These are phyloP conservation scores for Monosporozyma servazzii DNA, from an alignment of 805 yeast genomes.

Conservation along the genomic window DNA sequence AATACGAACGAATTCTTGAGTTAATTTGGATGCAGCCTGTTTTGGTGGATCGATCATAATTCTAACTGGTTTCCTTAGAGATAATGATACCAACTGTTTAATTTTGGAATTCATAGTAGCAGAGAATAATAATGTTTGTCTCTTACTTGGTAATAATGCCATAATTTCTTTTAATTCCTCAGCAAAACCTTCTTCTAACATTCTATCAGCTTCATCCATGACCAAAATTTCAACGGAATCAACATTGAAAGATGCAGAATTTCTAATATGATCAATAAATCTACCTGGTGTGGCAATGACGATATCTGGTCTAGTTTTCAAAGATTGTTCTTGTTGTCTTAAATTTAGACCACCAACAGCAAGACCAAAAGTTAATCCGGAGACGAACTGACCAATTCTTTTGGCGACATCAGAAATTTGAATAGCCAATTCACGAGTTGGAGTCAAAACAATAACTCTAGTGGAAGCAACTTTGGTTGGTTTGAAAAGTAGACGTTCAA, in stretches of 20 bases:
- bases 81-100: slow-evolving; percentile 76
- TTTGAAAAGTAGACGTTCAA: slow-evolving; percentile 83
- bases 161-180: slow-evolving; percentile 87
- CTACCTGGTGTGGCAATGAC: slow-evolving; percentile 99
- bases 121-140: slow-evolving; percentile 90
- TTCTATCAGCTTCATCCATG: slow-evolving; percentile 96
- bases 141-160: slow-evolving; percentile 74
- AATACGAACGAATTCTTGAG: slow-evolving; percentile 90
- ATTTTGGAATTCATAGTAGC: slow-evolving; percentile 97
- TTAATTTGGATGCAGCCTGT: slow-evolving; percentile 81
- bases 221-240: slow-evolving; percentile 88
- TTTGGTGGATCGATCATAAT: slow-evolving; percentile 96
- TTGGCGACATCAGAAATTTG: slow-evolving; percentile 93
- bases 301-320: slow-evolving; percentile 86
- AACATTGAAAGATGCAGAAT: slow-evolving; percentile 85
- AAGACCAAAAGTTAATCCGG: slow-evolving; percentile 74
- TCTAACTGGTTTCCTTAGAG: slow-evolving; percentile 83
- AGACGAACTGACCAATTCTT: slow-evolving; percentile 68
- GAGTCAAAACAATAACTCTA: slow-evolving; percentile 82
- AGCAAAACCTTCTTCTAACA: slow-evolving; percentile 98
- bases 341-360: slow-evolving; percentile 98
- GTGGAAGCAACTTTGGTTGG: slow-evolving; percentile 82
- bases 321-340: slow-evolving; percentile 90
- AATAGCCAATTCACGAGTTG: slow-evolving; percentile 96
- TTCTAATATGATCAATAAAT: slow-evolving; percentile 91